Base-by-base conservation (phyloP, 495 filamentous ascomycete genomes). In the Trichoderma erinaceum region DNA sequence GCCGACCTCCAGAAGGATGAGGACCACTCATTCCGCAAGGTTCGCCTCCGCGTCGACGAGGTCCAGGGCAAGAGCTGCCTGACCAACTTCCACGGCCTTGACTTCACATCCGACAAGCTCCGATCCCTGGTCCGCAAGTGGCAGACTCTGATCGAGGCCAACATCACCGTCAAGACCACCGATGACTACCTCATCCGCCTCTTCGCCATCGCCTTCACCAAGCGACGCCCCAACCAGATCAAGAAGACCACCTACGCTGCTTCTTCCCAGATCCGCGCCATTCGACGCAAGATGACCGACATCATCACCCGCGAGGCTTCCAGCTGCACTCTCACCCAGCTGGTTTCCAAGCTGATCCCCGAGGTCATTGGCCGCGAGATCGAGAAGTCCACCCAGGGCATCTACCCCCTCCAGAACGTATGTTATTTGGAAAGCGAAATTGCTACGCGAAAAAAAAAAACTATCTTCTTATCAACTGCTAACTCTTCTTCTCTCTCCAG, bases 91-190 rank as follows among this genome's bases (percentile, higher is more conserved):
- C 94, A 99, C 86, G 95, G 95, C 73, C 87, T 99, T 78, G 95
- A 99, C 85, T 98, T 99, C 88, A 99, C 95, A 73, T 97, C 96
- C 73, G 95, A 99, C 88, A 98, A 98, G 87, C 87, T 99, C 72
- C 90, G 95, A 75, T 99, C 95, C 67, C 88, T 99, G 69, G 95
- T 99, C 72, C 93, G 95, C 83, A 99, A 99, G 83, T 99, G 95
- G 95, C 95, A 99, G 84, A 89, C 92, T 63, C 85, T 99, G 74
- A 99, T 99, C 75, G 95, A 99, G 88, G 95, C 95, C 85, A 99
- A 99, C 78, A 88, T 97, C 76, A 96, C 96, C 71, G 92, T 98
- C 85, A 97, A 97, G 90, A 97, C 95, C 71, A 98, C 95, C 78
- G 95, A 99, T 77, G 94, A 99, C 79, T 98, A 99, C 85, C 93